Percentiles rank a stretch among this genome's conserved stretches.
Evolutionary conservation across 768 basidiomycete species (phyloP).

Genomic region (Mycena capillaripes): DNA sequence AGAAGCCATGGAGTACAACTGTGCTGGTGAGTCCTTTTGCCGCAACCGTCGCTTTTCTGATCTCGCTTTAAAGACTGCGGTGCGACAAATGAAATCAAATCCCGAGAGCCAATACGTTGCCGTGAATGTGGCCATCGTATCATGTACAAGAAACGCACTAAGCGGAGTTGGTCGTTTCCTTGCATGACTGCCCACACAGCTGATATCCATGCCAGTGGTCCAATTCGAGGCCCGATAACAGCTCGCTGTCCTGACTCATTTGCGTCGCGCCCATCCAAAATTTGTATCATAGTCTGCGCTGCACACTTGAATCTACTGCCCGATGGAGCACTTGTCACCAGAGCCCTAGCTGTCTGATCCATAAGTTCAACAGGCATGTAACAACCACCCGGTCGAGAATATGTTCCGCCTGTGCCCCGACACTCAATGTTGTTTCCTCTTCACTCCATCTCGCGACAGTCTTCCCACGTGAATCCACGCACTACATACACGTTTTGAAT

Average conservation of each 20-base stretch:
- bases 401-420: slow-evolving; percentile 53
- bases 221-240: slow-evolving; percentile 86
- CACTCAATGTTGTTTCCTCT: slow-evolving; percentile 53
- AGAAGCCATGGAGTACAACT: slow-evolving; percentile 87
- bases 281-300: slow-evolving; percentile 26
- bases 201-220: slow-evolving; percentile 17
- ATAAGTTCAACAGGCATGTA: slow-evolving; percentile 66
- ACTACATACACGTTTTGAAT: slow-evolving; percentile 49
- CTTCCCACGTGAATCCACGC: slow-evolving; percentile 63
- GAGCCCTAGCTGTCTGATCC: slow-evolving; percentile 58
- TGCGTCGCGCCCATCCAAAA: slow-evolving; percentile 33
- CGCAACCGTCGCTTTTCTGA: slow-evolving; percentile 19
- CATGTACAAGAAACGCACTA: slow-evolving; percentile 98
- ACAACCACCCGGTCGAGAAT: slow-evolving; percentile 67
- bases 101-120: slow-evolving; percentile 95
- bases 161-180: slow-evolving; percentile 76
- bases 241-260: slow-evolving; percentile 30
- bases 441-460: slow-evolving; percentile 63
- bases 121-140: slow-evolving; percentile 97
- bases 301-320: slow-evolving; percentile 18
- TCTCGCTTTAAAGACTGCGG: slow-evolving; percentile 78
- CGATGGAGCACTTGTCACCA: slow-evolving; percentile 52
- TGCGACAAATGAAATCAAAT: slow-evolving; percentile 91
- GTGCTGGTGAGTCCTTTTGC: slow-evolving; percentile 73
- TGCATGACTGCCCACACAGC: background rate